These are phyloP conservation scores for Dendryphion nanum DNA, from an alignment of 2,329 filamentous ascomycete species.

Conservation along the genomic window DNA sequence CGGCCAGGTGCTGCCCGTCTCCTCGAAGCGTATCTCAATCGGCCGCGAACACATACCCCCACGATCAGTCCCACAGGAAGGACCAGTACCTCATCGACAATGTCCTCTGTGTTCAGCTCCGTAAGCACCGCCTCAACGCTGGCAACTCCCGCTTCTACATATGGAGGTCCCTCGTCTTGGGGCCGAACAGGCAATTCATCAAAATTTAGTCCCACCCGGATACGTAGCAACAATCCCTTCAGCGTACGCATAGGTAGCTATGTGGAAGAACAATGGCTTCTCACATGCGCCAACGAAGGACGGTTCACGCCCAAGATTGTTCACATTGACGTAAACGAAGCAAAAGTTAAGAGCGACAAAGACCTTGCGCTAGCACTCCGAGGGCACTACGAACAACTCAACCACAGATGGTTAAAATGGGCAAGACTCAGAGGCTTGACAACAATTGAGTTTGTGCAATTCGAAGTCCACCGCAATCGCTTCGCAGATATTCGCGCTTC, in stretches of 20 bases:
- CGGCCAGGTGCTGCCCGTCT: slow-evolving; percentile 38
- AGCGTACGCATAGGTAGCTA: slow-evolving; percentile 19
- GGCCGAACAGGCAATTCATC: slow-evolving; percentile 15
- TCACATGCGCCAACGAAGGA: slow-evolving; percentile 40
- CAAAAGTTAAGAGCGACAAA: slow-evolving; percentile 33
- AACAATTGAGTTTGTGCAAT: slow-evolving; percentile 39
- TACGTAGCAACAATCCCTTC: slow-evolving; percentile 22
- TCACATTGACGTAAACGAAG: slow-evolving; percentile 36
- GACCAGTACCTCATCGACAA: slow-evolving; percentile 24
- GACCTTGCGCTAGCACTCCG: slow-evolving; percentile 35
- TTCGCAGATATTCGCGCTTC: slow-evolving; percentile 40
- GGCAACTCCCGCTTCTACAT: slow-evolving; percentile 28
- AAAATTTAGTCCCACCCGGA: slow-evolving; percentile 22
- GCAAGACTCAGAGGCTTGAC: slow-evolving; percentile 35
- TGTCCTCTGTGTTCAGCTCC: slow-evolving; percentile 26
- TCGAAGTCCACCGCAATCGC: slow-evolving; percentile 41
- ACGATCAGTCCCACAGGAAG: slow-evolving; percentile 18
- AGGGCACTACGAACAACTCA: slow-evolving; percentile 34
- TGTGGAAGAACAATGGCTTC: slow-evolving; percentile 32
- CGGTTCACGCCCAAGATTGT: slow-evolving; percentile 37
- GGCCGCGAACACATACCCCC: slow-evolving; percentile 26
- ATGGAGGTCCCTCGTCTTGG: slow-evolving; percentile 21
- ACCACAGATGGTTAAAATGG: slow-evolving; percentile 30
- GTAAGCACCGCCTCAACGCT: slow-evolving; percentile 24
- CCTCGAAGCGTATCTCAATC: slow-evolving; percentile 40